Evolutionary conservation across 148 eudicot genomes (phyloP).

Genomic region (Diospyros kaki): DNA sequence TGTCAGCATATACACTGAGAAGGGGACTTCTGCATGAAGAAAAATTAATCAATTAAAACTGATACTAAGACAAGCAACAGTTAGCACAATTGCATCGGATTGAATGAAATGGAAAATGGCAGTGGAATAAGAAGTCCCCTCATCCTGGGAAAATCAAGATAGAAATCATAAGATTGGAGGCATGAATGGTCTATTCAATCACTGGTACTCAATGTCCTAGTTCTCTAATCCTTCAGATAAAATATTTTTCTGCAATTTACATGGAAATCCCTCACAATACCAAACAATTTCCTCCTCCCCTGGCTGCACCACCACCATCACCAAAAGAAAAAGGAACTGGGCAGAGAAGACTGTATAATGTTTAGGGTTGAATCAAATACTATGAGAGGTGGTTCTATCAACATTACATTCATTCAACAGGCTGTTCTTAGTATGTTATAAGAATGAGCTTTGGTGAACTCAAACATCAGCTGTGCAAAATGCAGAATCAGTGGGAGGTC

Average conservation of each 20-base stretch:
- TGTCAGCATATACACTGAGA: slow-evolving; percentile 98
- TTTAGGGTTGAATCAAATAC: neutral
- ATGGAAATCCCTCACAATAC: neutral
- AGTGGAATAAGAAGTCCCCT: neutral
- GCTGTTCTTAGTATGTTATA: neutral
- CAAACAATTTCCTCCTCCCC: neutral
- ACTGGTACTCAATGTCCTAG: too few species aligned
- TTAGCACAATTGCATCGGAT: neutral
- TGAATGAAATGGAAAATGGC: slow-evolving; percentile 1
- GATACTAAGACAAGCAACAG: neutral
- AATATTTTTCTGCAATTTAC: neutral
- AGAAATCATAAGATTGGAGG: neutral
- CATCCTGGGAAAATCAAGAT: neutral
- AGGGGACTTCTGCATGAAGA: slow-evolving; percentile 72
- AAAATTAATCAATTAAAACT: slow-evolving; percentile 5
- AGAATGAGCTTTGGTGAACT: neutral
- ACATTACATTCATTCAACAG: neutral
- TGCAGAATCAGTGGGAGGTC: neutral
- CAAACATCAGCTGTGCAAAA: neutral
- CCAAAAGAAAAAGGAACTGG: neutral
- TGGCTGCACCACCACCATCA: too few species aligned
- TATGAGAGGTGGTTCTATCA: neutral
- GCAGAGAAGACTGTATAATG: neutral
- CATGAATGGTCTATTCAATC: neutral
- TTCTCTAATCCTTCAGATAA: neutral